Evolutionary conservation across 768 basidiomycete species (phyloP).

Genomic region (Mycena alexandri): DNA sequence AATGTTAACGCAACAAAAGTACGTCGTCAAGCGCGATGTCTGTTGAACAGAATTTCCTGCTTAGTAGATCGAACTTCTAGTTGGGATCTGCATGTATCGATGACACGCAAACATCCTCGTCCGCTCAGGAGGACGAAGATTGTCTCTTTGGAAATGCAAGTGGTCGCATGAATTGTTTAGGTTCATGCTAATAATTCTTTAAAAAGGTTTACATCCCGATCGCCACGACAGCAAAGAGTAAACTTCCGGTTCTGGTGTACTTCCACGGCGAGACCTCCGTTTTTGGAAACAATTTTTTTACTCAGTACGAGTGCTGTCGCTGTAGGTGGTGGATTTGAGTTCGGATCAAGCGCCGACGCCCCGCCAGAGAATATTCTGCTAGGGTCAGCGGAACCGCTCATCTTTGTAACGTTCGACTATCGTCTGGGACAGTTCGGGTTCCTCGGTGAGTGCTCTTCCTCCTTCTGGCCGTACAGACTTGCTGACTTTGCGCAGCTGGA

Average conservation of each 20-base stretch:
- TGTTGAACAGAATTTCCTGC: not conserved
- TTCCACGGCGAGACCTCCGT: constrained; percentile 50
- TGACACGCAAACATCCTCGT: constrained; percentile 44
- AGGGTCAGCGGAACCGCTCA: constrained; percentile 48
- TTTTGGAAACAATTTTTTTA: not conserved
- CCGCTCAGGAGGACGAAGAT: constrained; percentile 50
- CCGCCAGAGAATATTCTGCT: constrained; percentile 49
- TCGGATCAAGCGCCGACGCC: constrained; percentile 48
- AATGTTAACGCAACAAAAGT: constrained; percentile 51
- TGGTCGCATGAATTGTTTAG: not conserved
- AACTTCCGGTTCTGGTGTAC: constrained; percentile 52
- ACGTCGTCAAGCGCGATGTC: too few species aligned
- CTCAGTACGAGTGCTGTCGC: not conserved
- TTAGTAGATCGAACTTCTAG: constrained; percentile 36
- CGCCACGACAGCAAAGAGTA: constrained; percentile 7
- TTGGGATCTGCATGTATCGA: constrained; percentile 51
- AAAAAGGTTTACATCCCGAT: constrained; percentile 37
- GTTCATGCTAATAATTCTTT: not conserved
- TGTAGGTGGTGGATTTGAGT: constrained; percentile 57
- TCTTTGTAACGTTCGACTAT: constrained; percentile 58
- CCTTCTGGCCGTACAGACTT: not conserved
- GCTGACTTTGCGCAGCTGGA: constrained; percentile 45
- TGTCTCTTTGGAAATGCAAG: constrained; percentile 58
- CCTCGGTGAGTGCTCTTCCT: constrained; percentile 44
- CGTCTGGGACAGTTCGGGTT: constrained; percentile 58